Conservation (phyloP, 306 rosid genomes). For the Castanea sativa region DNA sequence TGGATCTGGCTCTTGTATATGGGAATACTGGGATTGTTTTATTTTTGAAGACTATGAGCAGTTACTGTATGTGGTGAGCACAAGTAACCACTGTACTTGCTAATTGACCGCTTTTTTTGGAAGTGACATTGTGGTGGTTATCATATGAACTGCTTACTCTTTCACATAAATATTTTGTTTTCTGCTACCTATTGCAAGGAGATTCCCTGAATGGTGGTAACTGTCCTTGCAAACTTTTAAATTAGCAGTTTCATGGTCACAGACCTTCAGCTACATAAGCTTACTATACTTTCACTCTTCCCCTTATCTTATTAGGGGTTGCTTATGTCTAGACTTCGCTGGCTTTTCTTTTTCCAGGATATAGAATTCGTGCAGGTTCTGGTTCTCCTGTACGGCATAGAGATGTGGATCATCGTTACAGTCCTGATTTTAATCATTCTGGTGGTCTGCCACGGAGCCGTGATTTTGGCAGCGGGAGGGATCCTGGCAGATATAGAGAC, state of each 20-base stretch:
- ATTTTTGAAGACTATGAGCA: slow-evolving; percentile 18
- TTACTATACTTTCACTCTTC: slow-evolving; percentile 30
- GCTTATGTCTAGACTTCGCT: slow-evolving; percentile 44
- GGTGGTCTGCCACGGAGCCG: slow-evolving; percentile 45
- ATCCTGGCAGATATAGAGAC: slow-evolving; percentile 68
- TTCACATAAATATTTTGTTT: slow-evolving; percentile 27
- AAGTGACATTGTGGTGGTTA: slow-evolving; percentile 35
- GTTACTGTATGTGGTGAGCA: neutral
- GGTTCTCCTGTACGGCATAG: slow-evolving; percentile 77
- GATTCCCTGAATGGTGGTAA: slow-evolving; percentile 48
- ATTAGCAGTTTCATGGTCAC: slow-evolving; percentile 45
- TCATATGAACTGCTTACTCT: slow-evolving; percentile 35
- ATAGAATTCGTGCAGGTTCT: slow-evolving; percentile 92
- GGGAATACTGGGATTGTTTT: slow-evolving; percentile 10
- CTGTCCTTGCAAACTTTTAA: slow-evolving; percentile 43
- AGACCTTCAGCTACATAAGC: slow-evolving; percentile 34
- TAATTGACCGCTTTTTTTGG: slow-evolving; percentile 27
- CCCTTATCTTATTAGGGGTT: slow-evolving; percentile 28
- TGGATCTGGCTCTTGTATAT: slow-evolving; percentile 30
- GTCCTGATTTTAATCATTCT: slow-evolving; percentile 55
- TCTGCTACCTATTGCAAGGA: slow-evolving; percentile 37
- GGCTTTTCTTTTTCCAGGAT: slow-evolving; percentile 78
- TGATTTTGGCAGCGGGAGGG: slow-evolving; percentile 65
- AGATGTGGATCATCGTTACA: slow-evolving; percentile 53
- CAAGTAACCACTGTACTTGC: slow-evolving; percentile 26